Percentiles rank a stretch among this genome's conserved stretches.
These are phyloP conservation scores for Spatholobus suberectus DNA, from an alignment of 306 rosid species.

Conservation along the genomic window DNA sequence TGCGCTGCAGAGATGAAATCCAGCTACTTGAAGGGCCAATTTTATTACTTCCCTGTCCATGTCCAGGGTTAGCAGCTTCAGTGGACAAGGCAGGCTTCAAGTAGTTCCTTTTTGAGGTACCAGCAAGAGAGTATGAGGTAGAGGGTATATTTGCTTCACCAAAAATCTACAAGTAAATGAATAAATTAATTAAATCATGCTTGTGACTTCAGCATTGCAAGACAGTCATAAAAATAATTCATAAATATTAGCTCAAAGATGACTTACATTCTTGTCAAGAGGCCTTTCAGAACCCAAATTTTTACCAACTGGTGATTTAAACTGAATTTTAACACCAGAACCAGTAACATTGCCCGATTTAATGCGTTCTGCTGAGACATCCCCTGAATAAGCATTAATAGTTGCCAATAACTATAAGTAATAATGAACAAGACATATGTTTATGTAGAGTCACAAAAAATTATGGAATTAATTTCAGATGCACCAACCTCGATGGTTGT, in stretches of 20 bases:
- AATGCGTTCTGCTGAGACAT: constrained; percentile 67
- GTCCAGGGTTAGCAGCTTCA: constrained; percentile 64
- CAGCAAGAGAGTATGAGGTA: constrained; percentile 62
- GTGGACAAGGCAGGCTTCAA: constrained; percentile 60
- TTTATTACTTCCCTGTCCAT: constrained; percentile 63
- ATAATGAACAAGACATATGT: not conserved
- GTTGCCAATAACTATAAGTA: constrained; percentile 24
- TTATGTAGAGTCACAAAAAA: not conserved
- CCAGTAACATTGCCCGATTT: constrained; percentile 64
- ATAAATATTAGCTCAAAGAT: not conserved
- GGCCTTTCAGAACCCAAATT: constrained; percentile 65
- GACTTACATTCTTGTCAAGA: constrained; percentile 74
- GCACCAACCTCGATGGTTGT: constrained; percentile 68
- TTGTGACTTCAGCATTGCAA: constrained; percentile 19
- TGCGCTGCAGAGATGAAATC: constrained; percentile 84
- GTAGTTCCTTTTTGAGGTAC: constrained; percentile 64
- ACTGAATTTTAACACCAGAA: constrained; percentile 75
- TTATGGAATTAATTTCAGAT: not conserved
- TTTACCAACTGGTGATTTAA: constrained; percentile 65
- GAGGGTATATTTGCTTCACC: constrained; percentile 65
- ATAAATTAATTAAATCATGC: constrained; percentile 11
- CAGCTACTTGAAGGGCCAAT: constrained; percentile 89
- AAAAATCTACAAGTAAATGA: constrained; percentile 54
- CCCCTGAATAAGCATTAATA: constrained; percentile 52
- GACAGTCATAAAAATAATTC: not conserved